phyloP scores from a whole-genome alignment of 352 stramenopile species.

The Thalassiosira livingstoniorum region DNA sequence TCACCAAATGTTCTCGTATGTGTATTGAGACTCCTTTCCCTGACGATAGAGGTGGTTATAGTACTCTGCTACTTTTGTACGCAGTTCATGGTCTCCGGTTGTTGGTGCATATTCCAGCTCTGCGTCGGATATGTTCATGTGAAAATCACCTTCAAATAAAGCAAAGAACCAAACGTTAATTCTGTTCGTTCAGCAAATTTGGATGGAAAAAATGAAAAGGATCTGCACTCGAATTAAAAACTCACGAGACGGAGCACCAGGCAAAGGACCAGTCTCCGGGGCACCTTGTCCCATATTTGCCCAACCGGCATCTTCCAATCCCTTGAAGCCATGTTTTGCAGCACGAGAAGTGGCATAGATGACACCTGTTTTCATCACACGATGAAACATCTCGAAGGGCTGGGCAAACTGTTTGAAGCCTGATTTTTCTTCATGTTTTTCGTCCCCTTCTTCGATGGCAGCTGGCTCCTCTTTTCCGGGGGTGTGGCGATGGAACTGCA shows the following conservation, averaged over 20 bases:
- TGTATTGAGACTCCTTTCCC: constrained; percentile 55
- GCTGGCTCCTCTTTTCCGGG: not conserved
- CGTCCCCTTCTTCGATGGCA: constrained; percentile 7
- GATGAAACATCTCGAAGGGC: constrained; percentile 53
- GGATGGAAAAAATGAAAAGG: no score
- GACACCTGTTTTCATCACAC: constrained; percentile 61
- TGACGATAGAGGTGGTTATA: constrained; percentile 64
- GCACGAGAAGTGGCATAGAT: constrained; percentile 57
- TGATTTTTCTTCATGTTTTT: constrained; percentile 6
- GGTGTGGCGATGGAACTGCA: constrained; percentile 30
- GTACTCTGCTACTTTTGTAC: constrained; percentile 50
- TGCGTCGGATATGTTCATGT: constrained; percentile 49
- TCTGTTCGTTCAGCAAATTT: no score
- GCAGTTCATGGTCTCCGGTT: constrained; percentile 39
- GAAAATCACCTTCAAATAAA: no score
- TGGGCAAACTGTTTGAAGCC: not conserved
- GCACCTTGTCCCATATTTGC: constrained; percentile 52
- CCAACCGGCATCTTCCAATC: constrained; percentile 35
- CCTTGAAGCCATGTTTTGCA: constrained; percentile 22
- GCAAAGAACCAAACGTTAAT: no score
- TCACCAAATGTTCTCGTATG: constrained; percentile 61
- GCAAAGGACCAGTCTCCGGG: constrained; percentile 45
- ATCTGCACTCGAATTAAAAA: no score
- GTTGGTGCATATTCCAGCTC: constrained; percentile 59
- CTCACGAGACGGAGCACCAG: constrained; percentile 35